Evolutionary conservation across 1,139 yeast genomes (phyloP).

Genomic region (Zygosaccharomyces sapae): DNA sequence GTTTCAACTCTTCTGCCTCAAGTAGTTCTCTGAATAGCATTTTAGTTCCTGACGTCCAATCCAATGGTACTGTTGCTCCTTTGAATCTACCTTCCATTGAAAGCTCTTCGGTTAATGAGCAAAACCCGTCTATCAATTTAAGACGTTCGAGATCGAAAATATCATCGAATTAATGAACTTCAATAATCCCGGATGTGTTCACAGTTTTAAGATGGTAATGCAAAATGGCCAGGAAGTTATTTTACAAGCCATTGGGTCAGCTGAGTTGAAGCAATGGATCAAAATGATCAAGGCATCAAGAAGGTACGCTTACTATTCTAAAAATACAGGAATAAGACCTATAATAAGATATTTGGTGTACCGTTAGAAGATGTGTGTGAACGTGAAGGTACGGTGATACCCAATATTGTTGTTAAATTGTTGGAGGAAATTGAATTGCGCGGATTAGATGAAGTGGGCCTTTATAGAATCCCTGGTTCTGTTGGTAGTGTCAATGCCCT

Average conservation of each 20-base stretch:
- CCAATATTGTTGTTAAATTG: conserved; percentile 60
- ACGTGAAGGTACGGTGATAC: conserved; percentile 61
- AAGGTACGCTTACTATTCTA: conserved; percentile 42
- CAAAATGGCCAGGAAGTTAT: conserved; percentile 55
- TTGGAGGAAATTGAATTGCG: conserved; percentile 73
- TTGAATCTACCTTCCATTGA: conserved; percentile 58
- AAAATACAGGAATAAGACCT: conserved; percentile 39
- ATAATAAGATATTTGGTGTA: conserved; percentile 73
- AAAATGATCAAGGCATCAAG: conserved; percentile 42
- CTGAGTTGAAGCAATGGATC: conserved; percentile 76
- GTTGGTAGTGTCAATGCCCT: conserved; percentile 69
- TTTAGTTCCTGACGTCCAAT: conserved; percentile 24
- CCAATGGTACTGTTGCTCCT: conserved; percentile 46
- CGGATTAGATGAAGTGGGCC: conserved; percentile 86
- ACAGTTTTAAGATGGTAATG: conserved; percentile 55
- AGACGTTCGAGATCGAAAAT: conserved; percentile 55
- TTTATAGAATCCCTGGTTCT: conserved; percentile 89
- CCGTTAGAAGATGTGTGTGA: conserved; percentile 73
- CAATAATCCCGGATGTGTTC: conserved; percentile 36
- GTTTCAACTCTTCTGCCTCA: conserved; percentile 40
- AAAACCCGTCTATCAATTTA: conserved; percentile 52
- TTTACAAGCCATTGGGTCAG: conserved; percentile 62
- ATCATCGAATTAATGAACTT: conserved; percentile 33
- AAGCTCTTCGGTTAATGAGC: conserved; percentile 41
- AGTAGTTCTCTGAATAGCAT: conserved; percentile 35